Evolutionary conservation across 208 protist genomes (phyloP).

Genomic region (Wallacemonas rigidus): DNA sequence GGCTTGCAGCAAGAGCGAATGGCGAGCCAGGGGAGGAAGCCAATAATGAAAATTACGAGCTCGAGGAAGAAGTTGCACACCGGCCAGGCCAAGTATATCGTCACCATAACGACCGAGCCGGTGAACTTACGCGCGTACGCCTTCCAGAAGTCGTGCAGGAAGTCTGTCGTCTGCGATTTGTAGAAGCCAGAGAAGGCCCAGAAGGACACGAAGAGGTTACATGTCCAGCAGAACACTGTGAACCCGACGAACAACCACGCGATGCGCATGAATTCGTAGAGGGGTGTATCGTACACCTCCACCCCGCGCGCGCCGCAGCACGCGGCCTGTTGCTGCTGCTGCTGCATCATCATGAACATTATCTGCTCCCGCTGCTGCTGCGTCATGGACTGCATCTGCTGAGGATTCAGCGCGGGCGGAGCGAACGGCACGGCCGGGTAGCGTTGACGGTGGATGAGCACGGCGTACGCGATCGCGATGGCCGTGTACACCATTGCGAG

Average conservation of each 20-base stretch:
- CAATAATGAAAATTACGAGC: slow-evolving; percentile 54
- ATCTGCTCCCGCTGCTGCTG: slow-evolving; percentile 30
- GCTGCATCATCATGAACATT: slow-evolving; percentile 21
- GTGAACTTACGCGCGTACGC: slow-evolving; percentile 53
- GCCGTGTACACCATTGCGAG: slow-evolving; percentile 68
- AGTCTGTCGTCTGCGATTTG: slow-evolving; percentile 34
- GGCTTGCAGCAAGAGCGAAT: slow-evolving; percentile 63
- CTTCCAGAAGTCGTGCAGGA: slow-evolving; percentile 61
- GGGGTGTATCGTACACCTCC: slow-evolving; percentile 81
- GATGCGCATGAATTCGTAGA: slow-evolving; percentile 83
- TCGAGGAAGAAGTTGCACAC: slow-evolving; percentile 67
- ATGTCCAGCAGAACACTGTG: slow-evolving; percentile 58
- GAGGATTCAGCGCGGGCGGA: not conserved
- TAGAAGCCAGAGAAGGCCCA: slow-evolving; percentile 67
- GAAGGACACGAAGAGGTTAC: slow-evolving; percentile 63
- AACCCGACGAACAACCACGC: slow-evolving; percentile 81
- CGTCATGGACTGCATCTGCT: slow-evolving; percentile 12
- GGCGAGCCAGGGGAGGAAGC: slow-evolving; percentile 68
- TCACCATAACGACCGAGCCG: slow-evolving; percentile 52
- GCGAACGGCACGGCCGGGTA: slow-evolving; percentile 7
- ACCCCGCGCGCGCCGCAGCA: slow-evolving; percentile 38
- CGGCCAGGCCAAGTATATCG: slow-evolving; percentile 81
- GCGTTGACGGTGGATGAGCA: slow-evolving; percentile 51
- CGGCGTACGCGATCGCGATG: slow-evolving; percentile 58
- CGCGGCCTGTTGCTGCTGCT: slow-evolving; percentile 24